Conservation (phyloP, 345 rosid genomes). For the sweet orange (Citrus sinensis) region DNA sequence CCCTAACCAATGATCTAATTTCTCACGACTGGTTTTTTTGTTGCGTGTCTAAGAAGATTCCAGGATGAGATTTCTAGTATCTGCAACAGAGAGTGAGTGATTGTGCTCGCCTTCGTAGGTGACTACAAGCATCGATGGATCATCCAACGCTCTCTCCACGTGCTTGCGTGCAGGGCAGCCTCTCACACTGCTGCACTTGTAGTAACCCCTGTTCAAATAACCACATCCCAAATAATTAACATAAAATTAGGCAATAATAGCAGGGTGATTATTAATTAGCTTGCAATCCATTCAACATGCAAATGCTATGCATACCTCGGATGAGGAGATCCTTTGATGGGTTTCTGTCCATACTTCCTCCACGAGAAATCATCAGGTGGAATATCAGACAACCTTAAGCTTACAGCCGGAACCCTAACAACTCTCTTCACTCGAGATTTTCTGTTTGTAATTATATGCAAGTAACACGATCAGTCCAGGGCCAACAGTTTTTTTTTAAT, state of each 20-base stretch:
- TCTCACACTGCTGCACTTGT: conserved; percentile 90
- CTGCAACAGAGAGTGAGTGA: conserved; percentile 63
- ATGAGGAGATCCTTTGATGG: conserved; percentile 96
- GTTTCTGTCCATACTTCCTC: conserved; percentile 98
- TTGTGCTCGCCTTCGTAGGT: conserved; percentile 96
- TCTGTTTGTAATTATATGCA: conserved; percentile 46
- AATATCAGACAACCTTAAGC: conserved; percentile 84
- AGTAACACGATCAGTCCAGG: not conserved
- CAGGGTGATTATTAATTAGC: no score
- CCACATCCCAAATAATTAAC: not conserved
- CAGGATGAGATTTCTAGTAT: conserved; percentile 61
- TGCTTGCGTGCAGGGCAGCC: conserved; percentile 99
- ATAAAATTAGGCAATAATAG: no score
- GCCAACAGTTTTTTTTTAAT: no score
- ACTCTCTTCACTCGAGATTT: conserved; percentile 65
- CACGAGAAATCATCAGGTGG: conserved; percentile 97
- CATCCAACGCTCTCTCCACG: conserved; percentile 87
- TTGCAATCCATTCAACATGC: no score
- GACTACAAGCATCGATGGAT: conserved; percentile 74
- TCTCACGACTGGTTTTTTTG: not conserved
- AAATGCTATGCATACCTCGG: conserved; percentile 50
- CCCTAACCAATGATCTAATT: no score
- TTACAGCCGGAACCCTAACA: conserved; percentile 86
- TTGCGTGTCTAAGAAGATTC: conserved; percentile 63
- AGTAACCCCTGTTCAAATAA: conserved; percentile 68